Base-by-base conservation (phyloP, 2,329 filamentous ascomycete species). In the Lachnellula suecica region DNA sequence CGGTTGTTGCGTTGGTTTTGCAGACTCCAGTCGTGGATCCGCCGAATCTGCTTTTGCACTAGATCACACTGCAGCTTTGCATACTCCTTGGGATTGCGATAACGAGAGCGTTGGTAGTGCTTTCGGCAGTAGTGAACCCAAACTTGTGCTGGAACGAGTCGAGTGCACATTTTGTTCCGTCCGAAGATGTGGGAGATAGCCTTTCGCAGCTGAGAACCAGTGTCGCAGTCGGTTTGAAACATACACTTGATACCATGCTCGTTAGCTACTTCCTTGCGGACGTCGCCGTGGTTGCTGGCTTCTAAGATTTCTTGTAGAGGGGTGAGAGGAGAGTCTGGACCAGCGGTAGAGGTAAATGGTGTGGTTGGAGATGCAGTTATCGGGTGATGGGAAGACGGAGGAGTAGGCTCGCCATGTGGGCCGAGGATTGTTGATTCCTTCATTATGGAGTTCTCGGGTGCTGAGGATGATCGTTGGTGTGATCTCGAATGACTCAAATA, bases 91-190 rank as follows among this genome's bases (percentile, higher is more conserved):
- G 76, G 76, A 48, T 84, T 84, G n/a, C 86, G 79, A 65, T 91
- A 92, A 0, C 86, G 78, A 40, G 79, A 79, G 6, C 89, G 82
- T 70, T 94, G 90, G 67, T 94, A 94, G 64, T 92, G 87, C 66
- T 92, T 92, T 31, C 89, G 82, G 68, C 90, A 94, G 66, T 83
- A 87, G 63, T 87, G 82, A 0, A 90, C 82, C 88, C 88, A 93
- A 2, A 89, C 79, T 20, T 81, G 70, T 5, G 79, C 72, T 0
- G 87, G 87, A 44, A 94, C 89, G 41, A 78, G 75, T 29, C 85
- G 79, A 1, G 89, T 94, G 63, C 84, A 87, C 7, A 81, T 76
- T 71, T 94, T 94, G 75, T 94, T 94, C 34, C 90, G 82, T 20
- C 89, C 89, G 61, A 93, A 93, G 50, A 92, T 81, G 64, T 94